Base-by-base conservation (phyloP, 148 eudicot genomes). In the Selenicereus undatus region DNA sequence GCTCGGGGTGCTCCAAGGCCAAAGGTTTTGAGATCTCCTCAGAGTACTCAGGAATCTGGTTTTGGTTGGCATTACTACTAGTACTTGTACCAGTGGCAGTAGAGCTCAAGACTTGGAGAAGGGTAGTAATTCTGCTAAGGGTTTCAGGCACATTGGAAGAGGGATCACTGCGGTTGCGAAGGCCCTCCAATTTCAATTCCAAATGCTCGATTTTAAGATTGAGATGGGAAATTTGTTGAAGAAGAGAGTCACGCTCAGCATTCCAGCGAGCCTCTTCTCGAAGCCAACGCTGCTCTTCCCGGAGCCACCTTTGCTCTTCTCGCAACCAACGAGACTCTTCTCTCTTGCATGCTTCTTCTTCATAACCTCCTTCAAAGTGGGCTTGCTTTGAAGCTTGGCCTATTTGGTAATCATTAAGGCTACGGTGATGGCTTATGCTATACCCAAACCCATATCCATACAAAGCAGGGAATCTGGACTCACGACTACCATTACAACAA, bases 231-330 rank as follows among this genome's bases (percentile, higher is more conserved):
- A 92, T 88, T 66, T 92, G 83, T 14, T 80, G 83, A 73, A 92
- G 71, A 17, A 96, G 88, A 16, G 91, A 86, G 6, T 90, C 87
- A 8, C 98, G 90, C 81, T 96, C 95, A 29, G 83, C 70, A 17
- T 76, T 86, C 98, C 98, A 95, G 8, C 90, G 88, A 27, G 89
- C 73, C 83, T 95, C 97, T 79, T 95, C 91, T 24, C 97, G 87
- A 56, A 95, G 88, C 99, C 99, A 95, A 79, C 98, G 90, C 77
- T 91, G 93, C 90, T 95, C 99, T 81, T 96, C 98, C 52, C 99
- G 88, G 0, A 93, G 56, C 99, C 99, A 96, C 81, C 99, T 81
- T 24, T 92, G 93, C 87, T 96, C 98, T 50, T 96, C 99, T 7
- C 99, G 88, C 14, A 93, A 83, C 99, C 99, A 96, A 75, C 93